A percentile compares a stretch with the other conserved stretches of the same genome.
These are phyloP conservation scores for Crithidia fasciculata DNA, from an alignment of 208 protist genomes.

Conservation along the genomic window DNA sequence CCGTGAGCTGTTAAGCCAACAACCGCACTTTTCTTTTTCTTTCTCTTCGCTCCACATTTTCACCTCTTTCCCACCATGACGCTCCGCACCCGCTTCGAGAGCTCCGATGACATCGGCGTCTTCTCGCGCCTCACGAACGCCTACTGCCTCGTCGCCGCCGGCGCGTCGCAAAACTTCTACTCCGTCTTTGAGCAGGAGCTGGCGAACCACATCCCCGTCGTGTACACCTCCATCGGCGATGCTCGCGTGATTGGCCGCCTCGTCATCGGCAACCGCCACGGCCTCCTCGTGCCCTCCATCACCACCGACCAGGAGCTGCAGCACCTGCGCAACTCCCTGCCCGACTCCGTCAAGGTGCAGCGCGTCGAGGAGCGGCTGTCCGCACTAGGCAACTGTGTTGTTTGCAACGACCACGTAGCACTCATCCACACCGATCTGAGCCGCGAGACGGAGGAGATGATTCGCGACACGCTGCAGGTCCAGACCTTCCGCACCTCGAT, in stretches of 20 bases:
- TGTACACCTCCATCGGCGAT: conserved; percentile 97
- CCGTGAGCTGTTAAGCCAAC: background rate
- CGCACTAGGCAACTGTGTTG: conserved; percentile 99
- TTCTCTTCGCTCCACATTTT: conserved; percentile 7
- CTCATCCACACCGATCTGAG: conserved; percentile 99
- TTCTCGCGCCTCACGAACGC: conserved; percentile 99
- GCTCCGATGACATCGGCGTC: conserved; percentile 99
- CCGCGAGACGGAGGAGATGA: conserved; percentile 99
- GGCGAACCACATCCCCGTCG: conserved; percentile 98
- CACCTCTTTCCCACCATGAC: conserved; percentile 64
- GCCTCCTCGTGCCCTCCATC: conserved; percentile 98
- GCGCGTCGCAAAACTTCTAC: conserved; percentile 99
- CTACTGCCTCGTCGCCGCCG: conserved; percentile 98
- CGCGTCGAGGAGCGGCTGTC: conserved; percentile 98
- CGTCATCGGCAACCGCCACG: conserved; percentile 97
- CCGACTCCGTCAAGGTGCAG: conserved; percentile 97
- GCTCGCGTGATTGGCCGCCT: conserved; percentile 98
- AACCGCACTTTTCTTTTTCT: conserved; percentile 25
- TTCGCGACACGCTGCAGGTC: conserved; percentile 98
- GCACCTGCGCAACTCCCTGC: conserved; percentile 99
- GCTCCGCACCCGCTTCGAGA: conserved; percentile 98
- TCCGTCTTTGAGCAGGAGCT: conserved; percentile 98
- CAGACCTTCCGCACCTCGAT: conserved; percentile 99
- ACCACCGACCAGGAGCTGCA: conserved; percentile 99
- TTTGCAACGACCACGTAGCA: conserved; percentile 99